phyloP scores from a whole-genome alignment of 768 basidiomycete genomes.

The Gymnopilus junonius region DNA sequence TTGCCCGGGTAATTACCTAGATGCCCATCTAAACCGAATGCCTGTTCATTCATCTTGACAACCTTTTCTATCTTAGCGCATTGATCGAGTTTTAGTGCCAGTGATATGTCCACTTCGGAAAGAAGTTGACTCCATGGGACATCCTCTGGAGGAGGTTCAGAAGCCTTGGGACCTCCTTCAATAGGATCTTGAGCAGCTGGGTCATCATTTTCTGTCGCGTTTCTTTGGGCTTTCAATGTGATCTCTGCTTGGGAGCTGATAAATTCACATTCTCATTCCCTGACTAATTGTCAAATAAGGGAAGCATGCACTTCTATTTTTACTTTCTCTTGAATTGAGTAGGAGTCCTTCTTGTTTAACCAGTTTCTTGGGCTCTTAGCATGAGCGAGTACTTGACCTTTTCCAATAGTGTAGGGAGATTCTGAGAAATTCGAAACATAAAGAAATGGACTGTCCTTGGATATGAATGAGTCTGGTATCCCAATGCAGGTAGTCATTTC shows the following conservation, averaged over 20 bases:
- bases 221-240: background rate
- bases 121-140: background rate
- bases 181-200: constrained; percentile 20
- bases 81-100: background rate
- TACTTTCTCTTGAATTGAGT: background rate
- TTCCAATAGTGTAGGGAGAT: constrained; percentile 5
- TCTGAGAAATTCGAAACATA: constrained; percentile 13
- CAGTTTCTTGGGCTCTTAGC: constrained; percentile 13
- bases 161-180: constrained; percentile 35
- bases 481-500: constrained; percentile 14
- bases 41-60: background rate
- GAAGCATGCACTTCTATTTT: background rate
- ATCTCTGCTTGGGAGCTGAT: background rate
- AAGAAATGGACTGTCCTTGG: background rate
- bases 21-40: too few relatives aligned
- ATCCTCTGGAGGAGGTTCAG: constrained; percentile 23
- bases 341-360: constrained; percentile 13
- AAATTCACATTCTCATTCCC: background rate
- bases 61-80: background rate
- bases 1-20: constrained; percentile 4
- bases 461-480: constrained; percentile 19
- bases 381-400: constrained; percentile 19
- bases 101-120: constrained; percentile 11
- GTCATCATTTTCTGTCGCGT: constrained; percentile 8
- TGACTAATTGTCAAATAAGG: background rate